A percentile compares a stretch with the other conserved stretches of the same genome.
Conservation (phyloP, 2,329 filamentous ascomycete genomes). For the Aureobasidium sp. region DNA sequence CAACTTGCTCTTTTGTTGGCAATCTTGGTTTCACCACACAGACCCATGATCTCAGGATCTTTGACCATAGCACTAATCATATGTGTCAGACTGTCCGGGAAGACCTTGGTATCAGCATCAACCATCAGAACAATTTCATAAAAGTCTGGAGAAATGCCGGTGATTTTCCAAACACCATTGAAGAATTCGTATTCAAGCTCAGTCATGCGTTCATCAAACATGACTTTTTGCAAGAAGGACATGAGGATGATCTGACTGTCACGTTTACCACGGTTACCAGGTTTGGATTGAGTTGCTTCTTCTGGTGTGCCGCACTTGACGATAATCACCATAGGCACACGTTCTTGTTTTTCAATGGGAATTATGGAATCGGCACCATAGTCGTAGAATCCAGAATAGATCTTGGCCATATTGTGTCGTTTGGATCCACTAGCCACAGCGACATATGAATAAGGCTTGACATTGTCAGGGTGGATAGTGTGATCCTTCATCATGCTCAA, state of each 20-base stretch:
- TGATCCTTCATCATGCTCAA: conserved; percentile 93
- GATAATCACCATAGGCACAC: conserved; percentile 94
- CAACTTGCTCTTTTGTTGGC: conserved; percentile 93
- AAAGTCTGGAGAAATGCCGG: conserved; percentile 94
- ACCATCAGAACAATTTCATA: conserved; percentile 99
- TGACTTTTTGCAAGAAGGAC: conserved; percentile 99
- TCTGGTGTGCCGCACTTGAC: conserved; percentile 94
- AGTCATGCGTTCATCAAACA: conserved; percentile 99
- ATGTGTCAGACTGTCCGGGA: conserved; percentile 95
- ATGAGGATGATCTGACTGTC: conserved; percentile 99
- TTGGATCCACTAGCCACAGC: conserved; percentile 93
- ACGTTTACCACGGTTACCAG: conserved; percentile 95
- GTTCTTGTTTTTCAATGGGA: conserved; percentile 80
- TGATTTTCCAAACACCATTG: conserved; percentile 97
- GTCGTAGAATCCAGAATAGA: conserved; percentile 97
- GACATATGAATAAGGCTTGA: conserved; percentile 88
- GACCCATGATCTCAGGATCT: conserved; percentile 97
- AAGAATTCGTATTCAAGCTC: conserved; percentile 99
- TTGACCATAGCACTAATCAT: conserved; percentile 99
- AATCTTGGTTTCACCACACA: conserved; percentile 98
- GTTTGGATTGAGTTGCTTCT: conserved; percentile 73
- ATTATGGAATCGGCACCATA: conserved; percentile 78
- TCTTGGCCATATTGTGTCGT: conserved; percentile 98
- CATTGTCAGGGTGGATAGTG: conserved; percentile 69
- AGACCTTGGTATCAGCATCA: conserved; percentile 97